Evolutionary conservation across 2,329 filamentous ascomycete species (phyloP).

Genomic region (Trichothecium roseum): DNA sequence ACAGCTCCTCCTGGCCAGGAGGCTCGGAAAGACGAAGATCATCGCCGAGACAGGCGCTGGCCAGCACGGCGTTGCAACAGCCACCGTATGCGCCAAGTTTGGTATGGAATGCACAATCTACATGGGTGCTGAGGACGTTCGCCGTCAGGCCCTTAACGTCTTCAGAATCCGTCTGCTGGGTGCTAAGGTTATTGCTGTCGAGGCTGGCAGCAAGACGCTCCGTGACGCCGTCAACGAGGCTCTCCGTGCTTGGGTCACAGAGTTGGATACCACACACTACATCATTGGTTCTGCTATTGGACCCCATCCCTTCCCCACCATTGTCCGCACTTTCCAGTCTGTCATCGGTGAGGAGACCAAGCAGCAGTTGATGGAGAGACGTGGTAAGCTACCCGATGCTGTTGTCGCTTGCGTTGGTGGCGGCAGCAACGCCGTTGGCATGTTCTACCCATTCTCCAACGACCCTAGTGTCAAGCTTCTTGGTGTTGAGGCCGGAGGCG

Average conservation of each 20-base stretch:
- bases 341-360: slow-evolving; percentile 95
- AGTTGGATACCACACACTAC: slow-evolving; percentile 92
- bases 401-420: slow-evolving; percentile 96
- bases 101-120: slow-evolving; percentile 97
- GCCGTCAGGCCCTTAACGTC: slow-evolving; percentile 91
- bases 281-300: slow-evolving; percentile 97
- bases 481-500: slow-evolving; percentile 90
- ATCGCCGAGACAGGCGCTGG: slow-evolving; percentile 97
- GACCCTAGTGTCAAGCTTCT: slow-evolving; percentile 79
- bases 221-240: slow-evolving; percentile 93
- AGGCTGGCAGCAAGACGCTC: slow-evolving; percentile 75
- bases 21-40: slow-evolving; percentile 90
- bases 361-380: slow-evolving; percentile 74
- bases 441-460: slow-evolving; percentile 94
- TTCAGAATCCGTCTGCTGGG: slow-evolving; percentile 97
- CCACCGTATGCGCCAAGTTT: slow-evolving; percentile 95
- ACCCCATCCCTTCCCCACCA: slow-evolving; percentile 94
- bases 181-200: slow-evolving; percentile 84
- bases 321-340: slow-evolving; percentile 94
- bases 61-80: slow-evolving; percentile 95
- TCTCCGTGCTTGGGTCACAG: slow-evolving; percentile 84
- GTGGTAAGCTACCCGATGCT: slow-evolving; percentile 85
- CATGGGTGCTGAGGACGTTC: slow-evolving; percentile 97
- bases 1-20: slow-evolving; percentile 75
- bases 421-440: slow-evolving; percentile 88